phyloP scores from a whole-genome alignment of 2,329 filamentous ascomycete species.

The Cercospora zeae-maydis region DNA sequence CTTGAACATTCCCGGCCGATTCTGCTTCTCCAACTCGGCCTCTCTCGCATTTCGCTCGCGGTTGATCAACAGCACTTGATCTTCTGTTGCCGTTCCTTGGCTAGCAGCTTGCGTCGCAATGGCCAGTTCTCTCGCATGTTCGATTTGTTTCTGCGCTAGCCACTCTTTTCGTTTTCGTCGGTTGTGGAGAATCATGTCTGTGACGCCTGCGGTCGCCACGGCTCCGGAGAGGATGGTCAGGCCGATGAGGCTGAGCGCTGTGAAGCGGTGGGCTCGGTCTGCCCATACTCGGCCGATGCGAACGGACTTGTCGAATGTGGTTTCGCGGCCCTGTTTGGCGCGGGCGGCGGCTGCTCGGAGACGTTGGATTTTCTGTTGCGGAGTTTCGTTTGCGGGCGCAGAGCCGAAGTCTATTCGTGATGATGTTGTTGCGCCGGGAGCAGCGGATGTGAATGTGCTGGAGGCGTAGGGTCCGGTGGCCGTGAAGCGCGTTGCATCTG shows the following conservation, averaged over 20 bases:
- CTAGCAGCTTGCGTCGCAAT: slow-evolving; percentile 44
- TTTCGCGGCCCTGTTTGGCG: slow-evolving; percentile 50
- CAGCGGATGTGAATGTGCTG: slow-evolving; percentile 51
- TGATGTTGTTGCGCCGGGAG: slow-evolving; percentile 22
- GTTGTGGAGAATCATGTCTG: slow-evolving; percentile 66
- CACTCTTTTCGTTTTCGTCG: slow-evolving; percentile 61
- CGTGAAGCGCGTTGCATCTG: slow-evolving; percentile 77
- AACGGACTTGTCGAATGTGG: slow-evolving; percentile 53
- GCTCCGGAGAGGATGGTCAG: slow-evolving; percentile 59
- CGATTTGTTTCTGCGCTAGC: slow-evolving; percentile 52
- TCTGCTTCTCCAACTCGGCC: slow-evolving; percentile 44
- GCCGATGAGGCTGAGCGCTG: slow-evolving; percentile 58
- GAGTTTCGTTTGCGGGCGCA: slow-evolving; percentile 45
- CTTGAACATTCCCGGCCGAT: slow-evolving; percentile 38
- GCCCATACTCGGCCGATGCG: slow-evolving; percentile 54
- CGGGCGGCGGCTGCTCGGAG: slow-evolving; percentile 48
- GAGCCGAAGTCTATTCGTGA: slow-evolving; percentile 31
- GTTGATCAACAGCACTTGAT: slow-evolving; percentile 51
- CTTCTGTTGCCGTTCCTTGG: slow-evolving; percentile 46
- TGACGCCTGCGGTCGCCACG: slow-evolving; percentile 61
- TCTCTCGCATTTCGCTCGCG: slow-evolving; percentile 62
- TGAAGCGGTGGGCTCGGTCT: slow-evolving; percentile 59
- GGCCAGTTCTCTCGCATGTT: slow-evolving; percentile 43
- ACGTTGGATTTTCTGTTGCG: slow-evolving; percentile 53
- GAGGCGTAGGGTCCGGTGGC: slow-evolving; percentile 66